These are phyloP conservation scores for Dissophora globulifera DNA, from an alignment of 192 early-diverging fungal genomes.

Conservation along the genomic window DNA sequence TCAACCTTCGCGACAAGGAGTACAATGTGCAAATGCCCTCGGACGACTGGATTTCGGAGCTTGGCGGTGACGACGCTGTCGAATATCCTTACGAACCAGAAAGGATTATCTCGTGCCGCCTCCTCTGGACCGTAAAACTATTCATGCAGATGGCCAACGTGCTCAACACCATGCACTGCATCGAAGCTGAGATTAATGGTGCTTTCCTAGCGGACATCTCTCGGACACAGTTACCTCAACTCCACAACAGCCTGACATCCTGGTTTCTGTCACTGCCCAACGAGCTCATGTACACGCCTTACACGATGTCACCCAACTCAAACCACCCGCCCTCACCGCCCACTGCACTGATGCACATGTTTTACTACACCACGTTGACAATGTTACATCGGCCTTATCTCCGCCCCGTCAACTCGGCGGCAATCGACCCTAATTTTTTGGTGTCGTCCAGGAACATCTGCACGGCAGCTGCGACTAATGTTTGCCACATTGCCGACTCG, in stretches of 20 bases:
- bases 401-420: constrained; percentile 48
- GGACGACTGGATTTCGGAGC: constrained; percentile 42
- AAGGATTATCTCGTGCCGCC: constrained; percentile 42
- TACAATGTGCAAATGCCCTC: constrained; percentile 53
- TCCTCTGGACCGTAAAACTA: constrained; percentile 47
- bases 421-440: constrained; percentile 51
- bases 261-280: constrained; percentile 62
- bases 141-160: constrained; percentile 55
- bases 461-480: constrained; percentile 52
- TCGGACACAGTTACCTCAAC: constrained; percentile 43
- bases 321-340: constrained; percentile 49
- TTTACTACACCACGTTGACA: constrained; percentile 66
- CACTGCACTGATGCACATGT: constrained; percentile 58
- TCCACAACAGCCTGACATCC: constrained; percentile 54
- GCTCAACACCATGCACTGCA: constrained; percentile 51
- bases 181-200: constrained; percentile 51
- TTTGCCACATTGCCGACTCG: constrained; percentile 55
- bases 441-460: constrained; percentile 53
- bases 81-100: constrained; percentile 51
- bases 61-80: constrained; percentile 41
- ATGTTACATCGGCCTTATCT: constrained; percentile 67
- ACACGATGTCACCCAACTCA: constrained; percentile 54
- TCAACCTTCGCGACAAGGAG: constrained; percentile 52
- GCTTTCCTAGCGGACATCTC: constrained; percentile 51
- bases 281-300: constrained; percentile 62